Evolutionary conservation across 257 asterid species (phyloP).

Genomic region (Cynanchum wilfordii): DNA sequence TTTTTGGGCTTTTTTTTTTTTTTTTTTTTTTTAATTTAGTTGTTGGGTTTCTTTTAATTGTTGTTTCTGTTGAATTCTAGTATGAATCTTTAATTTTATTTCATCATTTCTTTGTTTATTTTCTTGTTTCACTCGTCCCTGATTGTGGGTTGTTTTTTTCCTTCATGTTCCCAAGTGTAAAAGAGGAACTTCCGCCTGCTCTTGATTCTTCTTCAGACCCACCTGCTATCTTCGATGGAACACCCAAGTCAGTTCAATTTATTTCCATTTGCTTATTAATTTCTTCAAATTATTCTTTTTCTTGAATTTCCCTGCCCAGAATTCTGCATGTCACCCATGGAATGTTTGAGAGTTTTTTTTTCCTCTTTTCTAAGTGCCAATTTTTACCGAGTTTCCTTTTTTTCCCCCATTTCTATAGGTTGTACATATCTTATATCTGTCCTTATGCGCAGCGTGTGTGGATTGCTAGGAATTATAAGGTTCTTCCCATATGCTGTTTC

Average conservation of each 20-base stretch:
- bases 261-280: neutral
- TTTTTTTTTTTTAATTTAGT: neutral
- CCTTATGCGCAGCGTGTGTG: constrained; percentile 88
- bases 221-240: constrained; percentile 81
- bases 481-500: constrained; percentile 20
- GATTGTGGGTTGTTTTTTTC: neutral
- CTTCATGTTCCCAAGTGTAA: constrained; percentile 22
- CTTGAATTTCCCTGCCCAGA: neutral
- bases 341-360: neutral
- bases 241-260: constrained; percentile 48
- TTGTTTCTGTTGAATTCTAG: neutral
- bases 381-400: neutral
- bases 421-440: constrained; percentile 72
- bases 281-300: neutral
- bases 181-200: constrained; percentile 61
- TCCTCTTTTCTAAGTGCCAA: neutral
- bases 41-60: too few species aligned
- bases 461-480: constrained; percentile 81
- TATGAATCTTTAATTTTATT: neutral
- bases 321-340: neutral
- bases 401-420: constrained; percentile 41
- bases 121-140: constrained; percentile 1
- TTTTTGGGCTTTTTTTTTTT: neutral
- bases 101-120: neutral
- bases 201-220: constrained; percentile 84